Percentiles rank a stretch among this genome's conserved stretches.
Conservation (phyloP, 495 filamentous ascomycete species). For the Tuber umbilicatum region DNA sequence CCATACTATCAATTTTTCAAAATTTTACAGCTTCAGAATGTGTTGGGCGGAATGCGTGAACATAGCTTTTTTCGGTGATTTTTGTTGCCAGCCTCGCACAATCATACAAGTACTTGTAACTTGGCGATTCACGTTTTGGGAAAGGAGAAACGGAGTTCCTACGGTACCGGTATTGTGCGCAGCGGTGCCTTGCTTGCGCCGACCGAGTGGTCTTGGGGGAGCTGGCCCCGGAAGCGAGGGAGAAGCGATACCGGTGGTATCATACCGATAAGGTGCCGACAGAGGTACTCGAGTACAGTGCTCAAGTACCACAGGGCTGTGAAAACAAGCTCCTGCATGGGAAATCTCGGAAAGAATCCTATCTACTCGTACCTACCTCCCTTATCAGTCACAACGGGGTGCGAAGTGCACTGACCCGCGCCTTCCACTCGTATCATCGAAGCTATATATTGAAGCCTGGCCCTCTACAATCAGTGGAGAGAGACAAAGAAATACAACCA, state of each 20-base stretch:
- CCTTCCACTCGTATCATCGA: too few relatives aligned
- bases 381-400: background rate
- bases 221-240: background rate
- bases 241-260: background rate
- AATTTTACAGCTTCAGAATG: too few relatives aligned
- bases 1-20: too few relatives aligned
- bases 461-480: background rate
- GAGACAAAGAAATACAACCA: background rate
- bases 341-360: too few relatives aligned
- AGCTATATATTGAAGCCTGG: background rate
- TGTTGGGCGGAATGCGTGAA: too few relatives aligned
- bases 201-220: background rate
- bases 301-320: too few relatives aligned
- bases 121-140: background rate
- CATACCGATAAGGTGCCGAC: too few relatives aligned
- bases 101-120: too few relatives aligned
- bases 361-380: background rate
- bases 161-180: background rate
- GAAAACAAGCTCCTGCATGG: too few relatives aligned
- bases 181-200: background rate
- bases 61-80: too few relatives aligned
- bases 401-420: background rate
- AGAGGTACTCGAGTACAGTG: too few relatives aligned
- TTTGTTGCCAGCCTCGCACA: too few relatives aligned
- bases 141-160: background rate